Base-by-base conservation (phyloP, 2,329 filamentous ascomycete species). In the Aureobasidium sp. region DNA sequence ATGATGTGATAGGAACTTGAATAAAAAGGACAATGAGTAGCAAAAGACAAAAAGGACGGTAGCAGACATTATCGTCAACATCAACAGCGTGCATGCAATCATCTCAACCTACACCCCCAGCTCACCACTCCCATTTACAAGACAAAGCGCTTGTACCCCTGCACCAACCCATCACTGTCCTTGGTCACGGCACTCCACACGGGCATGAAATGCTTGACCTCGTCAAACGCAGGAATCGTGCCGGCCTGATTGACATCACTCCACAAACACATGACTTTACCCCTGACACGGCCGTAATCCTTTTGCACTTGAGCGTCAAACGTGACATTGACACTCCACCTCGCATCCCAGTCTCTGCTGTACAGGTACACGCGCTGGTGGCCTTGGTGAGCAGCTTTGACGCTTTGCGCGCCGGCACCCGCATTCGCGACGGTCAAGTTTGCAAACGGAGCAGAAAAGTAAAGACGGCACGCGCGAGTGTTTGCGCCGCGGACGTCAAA, bases 141-240 rank as follows among this genome's bases (percentile, higher is more conserved):
- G 40, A 34, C 73, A 66, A 87, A 91, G 53, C 71, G 71, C 73
- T 86, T 90, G 63, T 76, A 83, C 19, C 87, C 90, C 66, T 95
- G 87, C 25, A 95, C 86, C 61, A 96, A 70, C 1, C 88, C 90
- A 70, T 90, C 85, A 22, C 76, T 76, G 58, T 80, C 71, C 71
- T 95, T 96, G 3, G 83, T 83, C 24, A 90, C 74, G 8, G 84
- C 83, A 6, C 83, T 81, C 93, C 93, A 98, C 4, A 75, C 72
- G 0, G 93, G 93, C 60, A 83, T 77, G 69, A 83, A 96, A 65
- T 83, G 79, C 60, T 79, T 73, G 44, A 88, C 75, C 70, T 97
- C 90, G 61, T 93, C 86, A 48, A 91, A 79, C 1, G 90, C 90
- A 0, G 91, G 90, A 42, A 97, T 90, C 1, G 77, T 76, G 3